A percentile compares a stretch with the other conserved stretches of the same genome.
These are phyloP conservation scores for Calonectria honghensis DNA, from an alignment of 2,329 filamentous ascomycete genomes.

Conservation along the genomic window DNA sequence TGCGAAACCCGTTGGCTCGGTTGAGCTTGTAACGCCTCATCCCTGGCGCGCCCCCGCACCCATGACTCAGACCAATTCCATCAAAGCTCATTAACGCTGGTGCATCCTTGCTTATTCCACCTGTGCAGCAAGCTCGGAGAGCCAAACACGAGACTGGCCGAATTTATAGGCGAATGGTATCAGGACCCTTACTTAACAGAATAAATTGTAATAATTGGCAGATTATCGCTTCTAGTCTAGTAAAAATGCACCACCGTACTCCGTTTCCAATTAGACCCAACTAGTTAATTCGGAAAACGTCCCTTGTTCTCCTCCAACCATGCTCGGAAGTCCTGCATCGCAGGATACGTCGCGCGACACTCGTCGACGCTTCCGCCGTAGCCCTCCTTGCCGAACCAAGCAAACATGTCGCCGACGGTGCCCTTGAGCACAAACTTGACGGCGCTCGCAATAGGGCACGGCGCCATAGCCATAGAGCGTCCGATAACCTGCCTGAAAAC, in stretches of 20 bases:
- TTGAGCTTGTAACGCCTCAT: too few relatives aligned
- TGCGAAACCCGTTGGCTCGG: too few relatives aligned
- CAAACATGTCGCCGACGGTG: conserved; percentile 44
- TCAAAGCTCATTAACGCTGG: too few relatives aligned
- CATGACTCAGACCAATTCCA: too few relatives aligned
- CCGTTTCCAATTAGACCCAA: background rate
- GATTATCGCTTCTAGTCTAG: background rate
- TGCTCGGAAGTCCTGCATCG: conserved; percentile 36
- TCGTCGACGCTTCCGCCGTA: conserved; percentile 44
- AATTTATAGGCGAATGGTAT: background rate
- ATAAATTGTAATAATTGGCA: background rate
- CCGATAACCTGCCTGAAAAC: conserved; percentile 34
- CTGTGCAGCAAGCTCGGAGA: background rate
- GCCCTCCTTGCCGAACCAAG: conserved; percentile 44
- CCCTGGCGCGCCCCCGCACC: too few relatives aligned
- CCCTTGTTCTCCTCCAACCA: conserved; percentile 40
- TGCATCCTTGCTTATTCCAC: too few relatives aligned
- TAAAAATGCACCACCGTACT: background rate
- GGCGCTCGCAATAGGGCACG: conserved; percentile 38
- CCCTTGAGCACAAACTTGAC: conserved; percentile 43
- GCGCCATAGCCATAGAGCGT: conserved; percentile 35
- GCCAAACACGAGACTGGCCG: background rate
- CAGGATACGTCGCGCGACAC: conserved; percentile 28
- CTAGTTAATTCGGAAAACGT: background rate
- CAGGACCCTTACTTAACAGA: background rate